phyloP scores from a whole-genome alignment of 164 flowering plant genomes.

The Berberis vulgaris region DNA sequence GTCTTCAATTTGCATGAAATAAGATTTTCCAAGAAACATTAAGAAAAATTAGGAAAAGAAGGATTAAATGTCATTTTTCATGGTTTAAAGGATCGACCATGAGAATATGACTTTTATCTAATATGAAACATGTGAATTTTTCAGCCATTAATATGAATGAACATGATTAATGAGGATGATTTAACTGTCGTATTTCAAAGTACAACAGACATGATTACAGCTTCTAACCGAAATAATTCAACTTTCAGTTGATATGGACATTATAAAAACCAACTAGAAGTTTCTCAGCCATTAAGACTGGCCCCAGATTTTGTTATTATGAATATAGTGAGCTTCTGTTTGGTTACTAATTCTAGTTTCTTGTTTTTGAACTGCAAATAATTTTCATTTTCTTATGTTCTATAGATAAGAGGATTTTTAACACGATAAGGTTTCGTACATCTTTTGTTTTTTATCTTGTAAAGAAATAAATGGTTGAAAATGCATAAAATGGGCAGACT shows the following conservation, averaged over 20 bases:
- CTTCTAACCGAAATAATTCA: neutral
- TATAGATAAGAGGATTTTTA: neutral
- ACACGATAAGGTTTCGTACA: neutral
- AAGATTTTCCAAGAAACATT: neutral
- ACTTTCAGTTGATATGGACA: conserved; percentile 6
- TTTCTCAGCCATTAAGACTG: conserved; percentile 6
- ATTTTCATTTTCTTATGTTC: neutral
- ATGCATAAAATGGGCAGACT: neutral
- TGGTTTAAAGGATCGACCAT: neutral
- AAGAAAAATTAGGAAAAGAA: neutral
- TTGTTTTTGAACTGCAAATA: no score
- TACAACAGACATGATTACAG: neutral
- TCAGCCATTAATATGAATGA: no score
- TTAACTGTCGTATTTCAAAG: neutral
- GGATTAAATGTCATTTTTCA: neutral
- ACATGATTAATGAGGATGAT: no score
- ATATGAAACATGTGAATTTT: no score
- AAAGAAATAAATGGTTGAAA: neutral
- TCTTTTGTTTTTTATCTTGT: neutral
- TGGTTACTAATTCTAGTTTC: neutral
- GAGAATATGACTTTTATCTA: no score
- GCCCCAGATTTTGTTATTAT: conserved; percentile 6
- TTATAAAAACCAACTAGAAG: neutral
- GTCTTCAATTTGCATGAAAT: neutral
- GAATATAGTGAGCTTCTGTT: neutral